Conservation (phyloP, 352 stramenopile genomes). For the Pelagophyceae sp. region DNA sequence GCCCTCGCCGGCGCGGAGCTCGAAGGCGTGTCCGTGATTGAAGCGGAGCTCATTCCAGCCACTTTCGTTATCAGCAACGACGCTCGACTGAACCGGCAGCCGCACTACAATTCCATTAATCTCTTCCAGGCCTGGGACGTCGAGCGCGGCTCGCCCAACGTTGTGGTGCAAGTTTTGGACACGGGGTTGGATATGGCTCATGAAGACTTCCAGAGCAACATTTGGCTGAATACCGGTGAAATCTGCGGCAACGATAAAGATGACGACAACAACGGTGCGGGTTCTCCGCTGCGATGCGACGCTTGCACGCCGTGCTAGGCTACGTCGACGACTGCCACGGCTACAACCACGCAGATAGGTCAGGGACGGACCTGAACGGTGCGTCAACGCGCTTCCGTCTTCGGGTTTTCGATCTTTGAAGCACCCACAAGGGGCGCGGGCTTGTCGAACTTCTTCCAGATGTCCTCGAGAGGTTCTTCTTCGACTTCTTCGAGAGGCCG, state of each 20-base stretch:
- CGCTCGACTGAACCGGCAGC: background rate
- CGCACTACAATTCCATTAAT: background rate
- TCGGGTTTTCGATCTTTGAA: too few relatives aligned
- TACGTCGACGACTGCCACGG: too few relatives aligned
- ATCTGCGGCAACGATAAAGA: slow-evolving; percentile 3
- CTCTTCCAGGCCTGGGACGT: background rate
- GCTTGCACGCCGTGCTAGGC: too few relatives aligned
- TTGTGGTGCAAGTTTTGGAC: slow-evolving; percentile 9
- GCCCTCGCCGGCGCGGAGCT: background rate
- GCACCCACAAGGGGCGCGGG: too few relatives aligned
- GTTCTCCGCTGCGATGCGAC: too few relatives aligned
- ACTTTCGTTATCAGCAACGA: background rate
- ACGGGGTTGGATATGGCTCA: background rate
- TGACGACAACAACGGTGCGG: slow-evolving; percentile 6
- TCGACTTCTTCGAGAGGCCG: too few relatives aligned
- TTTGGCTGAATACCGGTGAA: background rate
- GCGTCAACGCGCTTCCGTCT: too few relatives aligned
- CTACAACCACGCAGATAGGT: too few relatives aligned
- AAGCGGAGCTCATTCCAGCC: background rate
- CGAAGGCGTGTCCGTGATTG: background rate
- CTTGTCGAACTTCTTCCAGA: too few relatives aligned
- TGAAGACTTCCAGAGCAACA: slow-evolving; percentile 6
- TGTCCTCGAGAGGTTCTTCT: too few relatives aligned
- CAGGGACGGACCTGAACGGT: too few relatives aligned
- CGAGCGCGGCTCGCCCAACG: background rate